These are phyloP conservation scores for Tylopilus sp. DNA, from an alignment of 1,284 basidiomycete genomes.

Conservation along the genomic window DNA sequence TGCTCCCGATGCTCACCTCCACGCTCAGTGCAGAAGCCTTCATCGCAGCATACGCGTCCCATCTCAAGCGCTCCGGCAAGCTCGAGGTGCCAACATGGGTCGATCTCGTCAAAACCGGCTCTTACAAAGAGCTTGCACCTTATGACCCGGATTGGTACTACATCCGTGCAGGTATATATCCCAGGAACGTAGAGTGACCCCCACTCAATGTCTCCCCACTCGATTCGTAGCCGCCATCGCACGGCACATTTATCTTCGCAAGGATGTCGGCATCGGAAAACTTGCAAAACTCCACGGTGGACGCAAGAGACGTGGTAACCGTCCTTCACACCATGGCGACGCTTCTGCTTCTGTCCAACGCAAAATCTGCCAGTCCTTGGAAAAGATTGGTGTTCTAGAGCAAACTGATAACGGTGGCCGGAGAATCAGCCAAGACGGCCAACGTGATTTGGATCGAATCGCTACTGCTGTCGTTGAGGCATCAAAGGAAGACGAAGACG, in stretches of 20 bases:
- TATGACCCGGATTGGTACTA: slow-evolving; percentile 99
- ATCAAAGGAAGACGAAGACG: slow-evolving; percentile 76
- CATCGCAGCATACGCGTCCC: slow-evolving; percentile 87
- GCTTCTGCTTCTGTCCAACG: slow-evolving; percentile 86
- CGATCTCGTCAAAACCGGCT: slow-evolving; percentile 97
- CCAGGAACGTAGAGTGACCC: slow-evolving; percentile 22
- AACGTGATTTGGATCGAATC: slow-evolving; percentile 97
- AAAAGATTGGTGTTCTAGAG: slow-evolving; percentile 99
- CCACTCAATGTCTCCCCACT: background rate
- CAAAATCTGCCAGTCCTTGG: slow-evolving; percentile 91
- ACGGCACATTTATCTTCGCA: slow-evolving; percentile 99
- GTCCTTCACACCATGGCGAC: slow-evolving; percentile 90
- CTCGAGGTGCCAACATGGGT: slow-evolving; percentile 99
- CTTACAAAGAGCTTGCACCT: slow-evolving; percentile 96
- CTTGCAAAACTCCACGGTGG: slow-evolving; percentile 97
- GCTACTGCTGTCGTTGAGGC: slow-evolving; percentile 94
- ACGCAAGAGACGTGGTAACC: slow-evolving; percentile 90
- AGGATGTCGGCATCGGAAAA: slow-evolving; percentile 95
- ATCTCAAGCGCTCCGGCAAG: slow-evolving; percentile 94
- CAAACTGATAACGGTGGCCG: slow-evolving; percentile 91
- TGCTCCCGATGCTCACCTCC: background rate
- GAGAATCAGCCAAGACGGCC: slow-evolving; percentile 95
- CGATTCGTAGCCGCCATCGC: slow-evolving; percentile 77
- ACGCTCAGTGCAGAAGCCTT: slow-evolving; percentile 75
- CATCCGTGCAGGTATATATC: slow-evolving; percentile 79